phyloP scores from a whole-genome alignment of 371 early-diverging fungal genomes.

The Mucor saturninus region DNA sequence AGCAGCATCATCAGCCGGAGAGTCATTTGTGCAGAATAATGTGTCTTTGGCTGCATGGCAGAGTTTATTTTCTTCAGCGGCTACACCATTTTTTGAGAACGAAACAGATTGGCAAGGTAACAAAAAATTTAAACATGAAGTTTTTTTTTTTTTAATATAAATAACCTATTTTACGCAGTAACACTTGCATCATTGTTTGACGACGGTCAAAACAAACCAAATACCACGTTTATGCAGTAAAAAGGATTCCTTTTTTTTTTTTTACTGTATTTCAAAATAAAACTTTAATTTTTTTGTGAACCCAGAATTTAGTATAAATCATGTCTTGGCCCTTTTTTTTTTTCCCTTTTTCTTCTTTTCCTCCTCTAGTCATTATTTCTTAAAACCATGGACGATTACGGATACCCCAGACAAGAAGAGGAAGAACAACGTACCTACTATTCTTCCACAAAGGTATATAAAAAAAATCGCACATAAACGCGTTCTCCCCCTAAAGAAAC shows the following conservation, averaged over 20 bases:
- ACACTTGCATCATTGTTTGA: constrained; percentile 25
- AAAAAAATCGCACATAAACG: too few species aligned
- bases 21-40: constrained; percentile 12
- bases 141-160: background rate
- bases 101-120: constrained; percentile 30
- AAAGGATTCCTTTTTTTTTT: background rate
- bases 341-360: background rate
- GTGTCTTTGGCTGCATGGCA: constrained; percentile 30
- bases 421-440: constrained; percentile 9
- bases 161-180: background rate
- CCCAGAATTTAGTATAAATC: background rate
- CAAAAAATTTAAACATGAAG: background rate
- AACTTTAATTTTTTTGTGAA: background rate
- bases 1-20: background rate
- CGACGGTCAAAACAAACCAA: constrained; percentile 14
- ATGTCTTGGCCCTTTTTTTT: background rate
- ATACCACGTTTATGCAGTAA: constrained; percentile 9
- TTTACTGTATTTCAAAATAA: background rate
- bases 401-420: constrained; percentile 16
- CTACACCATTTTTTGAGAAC: constrained; percentile 29
- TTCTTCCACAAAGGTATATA: constrained; percentile 10
- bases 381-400: constrained; percentile 19
- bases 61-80: constrained; percentile 30
- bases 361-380: background rate
- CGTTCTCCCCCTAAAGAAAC: too few species aligned